A percentile compares a stretch with the other conserved stretches of the same genome.
These are phyloP conservation scores for Cinnamomum micranthum DNA, from an alignment of 164 flowering plant species.

Conservation along the genomic window DNA sequence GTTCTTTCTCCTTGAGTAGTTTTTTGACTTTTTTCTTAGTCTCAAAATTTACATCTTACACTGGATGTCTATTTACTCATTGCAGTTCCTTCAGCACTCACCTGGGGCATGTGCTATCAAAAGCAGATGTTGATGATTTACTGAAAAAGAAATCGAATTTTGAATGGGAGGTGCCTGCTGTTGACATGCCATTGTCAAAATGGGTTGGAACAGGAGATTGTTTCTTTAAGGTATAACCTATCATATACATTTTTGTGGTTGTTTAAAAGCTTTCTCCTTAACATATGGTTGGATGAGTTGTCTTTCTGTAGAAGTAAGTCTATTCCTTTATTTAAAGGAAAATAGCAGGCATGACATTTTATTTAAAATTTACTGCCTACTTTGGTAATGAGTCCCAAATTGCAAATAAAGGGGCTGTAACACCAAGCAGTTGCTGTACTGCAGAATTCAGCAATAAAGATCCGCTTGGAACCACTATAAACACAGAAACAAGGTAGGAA, in stretches of 20 bases:
- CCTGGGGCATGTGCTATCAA: conserved; percentile 30
- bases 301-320: not conserved
- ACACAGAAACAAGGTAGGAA: no score
- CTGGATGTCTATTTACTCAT: not conserved
- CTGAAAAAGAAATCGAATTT: conserved; percentile 44
- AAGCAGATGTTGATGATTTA: conserved; percentile 45
- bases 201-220: conserved; percentile 83
- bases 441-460: not conserved
- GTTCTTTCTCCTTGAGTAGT: not conserved
- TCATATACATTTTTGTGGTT: not conserved
- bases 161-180: conserved; percentile 65
- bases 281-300: not conserved
- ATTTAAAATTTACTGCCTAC: no score
- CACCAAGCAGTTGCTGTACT: not conserved
- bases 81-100: conserved; percentile 3
- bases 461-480: not conserved
- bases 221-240: conserved; percentile 41
- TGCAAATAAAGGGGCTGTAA: no score
- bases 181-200: conserved; percentile 44
- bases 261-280: conserved; percentile 2
- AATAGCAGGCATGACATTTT: no score
- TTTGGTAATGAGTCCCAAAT: no score
- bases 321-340: not conserved
- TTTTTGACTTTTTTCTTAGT: not conserved
- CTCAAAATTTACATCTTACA: no score